Conservation (phyloP, 768 basidiomycete species). For the Tephrocybe sp. region DNA sequence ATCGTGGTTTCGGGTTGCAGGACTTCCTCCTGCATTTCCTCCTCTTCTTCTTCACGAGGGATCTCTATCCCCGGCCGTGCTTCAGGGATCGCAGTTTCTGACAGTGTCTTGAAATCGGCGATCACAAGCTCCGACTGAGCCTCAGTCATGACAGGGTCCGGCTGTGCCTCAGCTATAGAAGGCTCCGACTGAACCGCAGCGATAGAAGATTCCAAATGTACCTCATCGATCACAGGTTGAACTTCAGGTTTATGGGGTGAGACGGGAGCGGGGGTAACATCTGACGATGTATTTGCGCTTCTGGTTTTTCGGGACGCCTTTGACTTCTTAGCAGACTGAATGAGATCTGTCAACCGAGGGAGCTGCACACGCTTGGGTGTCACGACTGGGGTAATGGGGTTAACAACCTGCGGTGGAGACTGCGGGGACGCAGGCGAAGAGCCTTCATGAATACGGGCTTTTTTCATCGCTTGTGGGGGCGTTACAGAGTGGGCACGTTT, state of each 20-base stretch:
- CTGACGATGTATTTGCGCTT: not conserved
- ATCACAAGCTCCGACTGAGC: too few relatives aligned
- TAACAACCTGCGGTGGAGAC: constrained; percentile 20
- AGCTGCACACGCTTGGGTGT: constrained; percentile 25
- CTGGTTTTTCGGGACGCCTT: constrained; percentile 19
- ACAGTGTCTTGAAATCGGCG: too few relatives aligned
- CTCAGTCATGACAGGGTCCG: too few relatives aligned
- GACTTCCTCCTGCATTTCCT: not conserved
- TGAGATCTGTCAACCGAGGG: constrained; percentile 43
- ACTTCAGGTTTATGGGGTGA: too few relatives aligned
- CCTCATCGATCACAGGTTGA: too few relatives aligned
- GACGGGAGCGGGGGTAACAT: not conserved
- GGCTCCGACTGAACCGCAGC: too few relatives aligned
- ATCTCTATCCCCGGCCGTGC: not conserved
- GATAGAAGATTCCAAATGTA: too few relatives aligned
- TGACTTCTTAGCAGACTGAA: constrained; percentile 41
- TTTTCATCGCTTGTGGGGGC: constrained; percentile 17
- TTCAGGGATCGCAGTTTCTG: too few relatives aligned
- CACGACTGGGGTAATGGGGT: constrained; percentile 24
- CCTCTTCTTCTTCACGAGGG: not conserved
- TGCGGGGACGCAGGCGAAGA: too few relatives aligned
- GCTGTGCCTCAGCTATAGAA: too few relatives aligned
- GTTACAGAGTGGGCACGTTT: constrained; percentile 17
- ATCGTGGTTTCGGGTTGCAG: too few relatives aligned
- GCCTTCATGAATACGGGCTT: constrained; percentile 9